These are phyloP conservation scores for Hyaloperonospora brassicae DNA, from an alignment of 352 stramenopile species.

Conservation along the genomic window DNA sequence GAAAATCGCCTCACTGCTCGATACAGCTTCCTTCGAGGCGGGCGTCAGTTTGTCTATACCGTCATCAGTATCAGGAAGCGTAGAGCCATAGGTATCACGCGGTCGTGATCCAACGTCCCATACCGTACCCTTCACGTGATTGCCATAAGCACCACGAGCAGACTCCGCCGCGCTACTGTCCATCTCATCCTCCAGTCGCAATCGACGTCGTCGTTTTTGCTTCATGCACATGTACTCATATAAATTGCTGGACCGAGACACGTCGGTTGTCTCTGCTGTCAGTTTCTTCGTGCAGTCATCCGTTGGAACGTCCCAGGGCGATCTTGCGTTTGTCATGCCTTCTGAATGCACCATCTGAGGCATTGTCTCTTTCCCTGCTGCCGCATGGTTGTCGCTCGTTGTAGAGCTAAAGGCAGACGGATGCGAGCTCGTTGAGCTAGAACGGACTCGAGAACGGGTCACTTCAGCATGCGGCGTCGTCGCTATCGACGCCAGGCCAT, in stretches of 20 bases:
- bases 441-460: neutral
- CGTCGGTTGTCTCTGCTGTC: conserved; percentile 21
- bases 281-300: conserved; percentile 3
- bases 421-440: conserved; percentile 1
- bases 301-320: conserved; percentile 26
- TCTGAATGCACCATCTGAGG: conserved; percentile 1
- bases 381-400: neutral
- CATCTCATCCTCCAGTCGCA: conserved; percentile 12
- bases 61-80: conserved; percentile 23
- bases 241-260: conserved; percentile 48
- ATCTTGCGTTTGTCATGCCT: conserved; percentile 21
- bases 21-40: conserved; percentile 39
- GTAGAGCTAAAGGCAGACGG: neutral
- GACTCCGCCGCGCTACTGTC: conserved; percentile 19
- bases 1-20: conserved; percentile 9
- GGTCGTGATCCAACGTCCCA: conserved; percentile 22
- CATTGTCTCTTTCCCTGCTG: conserved; percentile 4
- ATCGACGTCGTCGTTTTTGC: conserved; percentile 10
- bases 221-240: conserved; percentile 28
- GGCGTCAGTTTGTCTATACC: conserved; percentile 57
- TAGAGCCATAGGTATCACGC: conserved; percentile 37
- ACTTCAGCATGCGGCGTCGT: conserved; percentile 12
- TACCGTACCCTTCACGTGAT: conserved; percentile 24
- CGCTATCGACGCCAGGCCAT: conserved; percentile 30
- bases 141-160: conserved; percentile 28